Conservation (phyloP, 345 rosid species). For the sweet orange (Citrus sinensis) region DNA sequence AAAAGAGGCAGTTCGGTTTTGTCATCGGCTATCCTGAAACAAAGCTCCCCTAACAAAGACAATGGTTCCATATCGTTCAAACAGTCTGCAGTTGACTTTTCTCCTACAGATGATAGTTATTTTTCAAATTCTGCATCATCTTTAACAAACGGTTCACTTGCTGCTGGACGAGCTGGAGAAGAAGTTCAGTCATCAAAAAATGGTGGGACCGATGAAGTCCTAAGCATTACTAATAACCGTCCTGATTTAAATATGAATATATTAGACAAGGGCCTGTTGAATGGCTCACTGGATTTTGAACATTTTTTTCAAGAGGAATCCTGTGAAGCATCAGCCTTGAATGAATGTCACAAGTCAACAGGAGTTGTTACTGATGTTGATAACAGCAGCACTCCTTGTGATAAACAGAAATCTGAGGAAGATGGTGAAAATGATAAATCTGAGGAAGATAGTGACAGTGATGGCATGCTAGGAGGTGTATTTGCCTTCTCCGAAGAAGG, state of each 20-base stretch:
- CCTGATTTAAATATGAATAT: conserved; percentile 64
- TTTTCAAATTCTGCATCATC: conserved; percentile 35
- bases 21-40: conserved; percentile 32
- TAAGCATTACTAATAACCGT: conserved; percentile 56
- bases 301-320: conserved; percentile 74
- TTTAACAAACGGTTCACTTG: conserved; percentile 42
- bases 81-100: conserved; percentile 38
- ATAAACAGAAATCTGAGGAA: conserved; percentile 60
- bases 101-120: conserved; percentile 39
- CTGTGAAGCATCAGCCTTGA: conserved; percentile 36
- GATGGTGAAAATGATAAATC: conserved; percentile 59
- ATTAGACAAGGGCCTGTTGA: conserved; percentile 48
- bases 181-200: conserved; percentile 40
- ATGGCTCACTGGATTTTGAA: conserved; percentile 55
- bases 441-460: conserved; percentile 65
- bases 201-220: conserved; percentile 52
- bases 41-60: conserved; percentile 33
- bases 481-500: conserved; percentile 96
- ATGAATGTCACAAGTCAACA: conserved; percentile 26
- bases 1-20: conserved; percentile 36
- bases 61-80: conserved; percentile 35
- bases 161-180: conserved; percentile 47
- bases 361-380: conserved; percentile 41
- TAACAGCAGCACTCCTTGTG: conserved; percentile 50
- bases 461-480: conserved; percentile 88